These are phyloP conservation scores for Bondarzewia mesenterica DNA, from an alignment of 1,284 basidiomycete species.

Conservation along the genomic window DNA sequence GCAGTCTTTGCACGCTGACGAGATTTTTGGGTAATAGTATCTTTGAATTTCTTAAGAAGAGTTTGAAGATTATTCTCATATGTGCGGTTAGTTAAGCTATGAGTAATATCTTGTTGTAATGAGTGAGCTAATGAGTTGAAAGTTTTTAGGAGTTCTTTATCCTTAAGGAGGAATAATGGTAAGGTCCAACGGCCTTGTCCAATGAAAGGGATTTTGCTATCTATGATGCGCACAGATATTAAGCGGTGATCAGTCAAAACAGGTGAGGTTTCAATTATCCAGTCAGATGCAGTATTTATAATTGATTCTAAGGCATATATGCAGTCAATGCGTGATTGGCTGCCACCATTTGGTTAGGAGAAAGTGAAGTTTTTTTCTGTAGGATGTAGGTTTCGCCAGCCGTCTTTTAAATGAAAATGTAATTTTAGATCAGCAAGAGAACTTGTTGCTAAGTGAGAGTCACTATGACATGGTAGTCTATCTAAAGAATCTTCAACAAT, in stretches of 20 bases:
- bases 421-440: slow-evolving; percentile 12
- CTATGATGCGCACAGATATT: background rate
- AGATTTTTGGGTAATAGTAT: slow-evolving; percentile 14
- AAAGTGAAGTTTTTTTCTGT: background rate
- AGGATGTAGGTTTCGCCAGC: background rate
- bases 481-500: slow-evolving; percentile 30
- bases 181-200: background rate
- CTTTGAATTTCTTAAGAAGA: background rate
- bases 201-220: background rate
- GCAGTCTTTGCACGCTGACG: background rate
- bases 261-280: background rate
- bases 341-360: too few species aligned
- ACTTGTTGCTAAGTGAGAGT: slow-evolving; percentile 9
- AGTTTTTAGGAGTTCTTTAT: background rate
- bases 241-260: slow-evolving; percentile 1
- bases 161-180: background rate
- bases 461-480: slow-evolving; percentile 12
- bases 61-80: background rate
- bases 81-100: background rate
- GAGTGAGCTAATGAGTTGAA: slow-evolving; percentile 5
- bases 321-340: background rate
- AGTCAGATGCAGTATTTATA: background rate
- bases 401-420: background rate
- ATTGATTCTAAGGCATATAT: background rate
- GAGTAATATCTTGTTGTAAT: background rate